Evolutionary conservation across 139 green algal species (phyloP), one percentile per base, ranked within the genome.

Genomic region (Closterium sp.): DNA sequence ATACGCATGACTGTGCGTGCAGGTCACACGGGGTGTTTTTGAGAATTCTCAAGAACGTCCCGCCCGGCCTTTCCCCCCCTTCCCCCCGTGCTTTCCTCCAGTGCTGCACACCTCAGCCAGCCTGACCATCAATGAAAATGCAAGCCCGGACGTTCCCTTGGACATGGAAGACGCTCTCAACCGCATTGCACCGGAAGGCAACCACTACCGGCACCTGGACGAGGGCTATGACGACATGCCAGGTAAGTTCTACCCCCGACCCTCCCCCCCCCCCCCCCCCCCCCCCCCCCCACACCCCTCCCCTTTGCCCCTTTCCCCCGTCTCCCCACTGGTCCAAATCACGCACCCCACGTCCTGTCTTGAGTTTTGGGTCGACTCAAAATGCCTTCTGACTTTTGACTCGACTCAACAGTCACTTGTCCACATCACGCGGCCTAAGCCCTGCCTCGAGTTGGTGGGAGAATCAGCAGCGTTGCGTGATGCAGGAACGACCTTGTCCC

Each of bases 101-200:
- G 91, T 95, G 8, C 55, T 93, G 76, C 94, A 95, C 92, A 95
- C 94, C 33, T 94, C 90, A 1, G 90, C 92, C 25, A 93, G 86
- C 81, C 88, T 95, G 87, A 95, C 90, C 16, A 90, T 95, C 43
- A 93, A 93, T 83, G 93, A 94, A 35, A 94, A 94, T 66, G 84
- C 87, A 16, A 88, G 69, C 55, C 86, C 92, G 34, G 90, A 91
- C 83, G 92, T 92, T 35, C 90, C 76, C 5, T 10, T 34, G 19
- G 89, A 93, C 89, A 88, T 96, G 86, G 91, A 93, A 28, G 88
- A 90, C 89, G 64, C 90, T 33, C 88, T 95, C 86, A 90, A 94
- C 90, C 81, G 32, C 28, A 91, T 94, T 12, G 88, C 93, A 10
- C 94, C 90, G 19, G 94, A 95, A 87, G 90, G 86, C 30, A 89